Base-by-base conservation (phyloP, 768 basidiomycete species). In the Sporobolomyces roseus region DNA sequence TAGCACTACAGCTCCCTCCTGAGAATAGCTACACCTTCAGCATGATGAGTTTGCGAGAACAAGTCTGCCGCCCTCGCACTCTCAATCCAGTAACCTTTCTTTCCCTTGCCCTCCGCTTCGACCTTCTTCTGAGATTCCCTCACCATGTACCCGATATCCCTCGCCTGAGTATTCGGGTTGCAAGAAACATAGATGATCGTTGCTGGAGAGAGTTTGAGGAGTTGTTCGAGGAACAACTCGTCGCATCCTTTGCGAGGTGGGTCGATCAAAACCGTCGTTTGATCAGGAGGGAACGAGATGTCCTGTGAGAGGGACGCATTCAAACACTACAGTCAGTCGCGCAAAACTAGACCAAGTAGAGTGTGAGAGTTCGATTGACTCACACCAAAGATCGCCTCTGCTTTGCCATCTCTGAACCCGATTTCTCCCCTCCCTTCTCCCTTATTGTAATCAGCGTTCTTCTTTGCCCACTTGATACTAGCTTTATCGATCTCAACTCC, bases 161-260 rank as follows among this genome's bases (percentile, higher is more conserved):
- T 70, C 10, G 80, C 79, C 66, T 80, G 79, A 6, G 70, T 74
- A 35, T 74, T 72, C 2, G 73, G 67, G 63, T 74, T 74, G 66
- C 74, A 74, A 23, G 65, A 65, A 59, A 75, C 65, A 60, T 72
- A 77, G 61, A 75, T 43, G 89, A 70, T 93, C 82, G 33, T 84
- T 84, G 63, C 80, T 79, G 17, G 87, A 82, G 43, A 85, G 79
- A 79, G 97, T 89, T 9, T 75, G 58, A 93, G 75, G 41, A 96
- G 79, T 80, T 97, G 94, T 46, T 83, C 78, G 46, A 97, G 82
- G 78, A 83, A 83, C 0, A 74, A 77, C 51, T 85, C 84, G 78
- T 94, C 92, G 76, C 90, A 94, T 27, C 96, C 96, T 78, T 97
- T 98, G 70, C 94, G 82, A 9, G 94, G 96, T 1, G 96, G 96